phyloP scores from a whole-genome alignment of 2,329 filamentous ascomycete genomes.

The Aspergillaceae sp. region DNA sequence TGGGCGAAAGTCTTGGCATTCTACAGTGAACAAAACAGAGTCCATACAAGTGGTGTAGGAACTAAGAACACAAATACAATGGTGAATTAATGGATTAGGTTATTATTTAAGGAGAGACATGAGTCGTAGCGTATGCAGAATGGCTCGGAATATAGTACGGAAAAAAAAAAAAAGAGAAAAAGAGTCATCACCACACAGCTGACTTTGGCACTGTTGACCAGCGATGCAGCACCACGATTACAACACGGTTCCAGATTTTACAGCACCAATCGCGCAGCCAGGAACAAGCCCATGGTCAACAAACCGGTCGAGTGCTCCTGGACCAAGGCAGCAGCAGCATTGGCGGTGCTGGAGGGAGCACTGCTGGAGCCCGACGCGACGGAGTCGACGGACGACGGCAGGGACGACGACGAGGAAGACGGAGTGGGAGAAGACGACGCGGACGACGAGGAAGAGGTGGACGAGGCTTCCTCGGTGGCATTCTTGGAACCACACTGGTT shows the following conservation, averaged over 20 bases:
- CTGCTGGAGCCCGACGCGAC: conserved; percentile 20
- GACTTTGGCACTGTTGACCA: too few species aligned
- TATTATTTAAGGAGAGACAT: conserved; percentile 1
- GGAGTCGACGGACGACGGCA: conserved; percentile 13
- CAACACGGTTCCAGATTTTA: conserved; percentile 26
- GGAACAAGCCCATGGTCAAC: conserved; percentile 46
- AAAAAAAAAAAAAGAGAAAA: conserved; percentile 4
- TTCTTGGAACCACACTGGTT: conserved; percentile 47
- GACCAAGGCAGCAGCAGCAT: conserved; percentile 40
- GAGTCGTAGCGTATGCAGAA: neutral
- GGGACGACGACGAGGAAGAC: conserved; percentile 20
- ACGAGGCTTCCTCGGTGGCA: conserved; percentile 24
- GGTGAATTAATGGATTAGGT: neutral
- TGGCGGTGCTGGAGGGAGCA: conserved; percentile 20
- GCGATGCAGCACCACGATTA: too few species aligned
- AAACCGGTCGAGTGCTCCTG: conserved; percentile 45
- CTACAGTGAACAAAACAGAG: too few species aligned
- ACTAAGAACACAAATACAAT: neutral
- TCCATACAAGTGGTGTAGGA: too few species aligned
- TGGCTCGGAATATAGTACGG: neutral
- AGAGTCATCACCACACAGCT: neutral
- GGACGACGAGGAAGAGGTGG: conserved; percentile 16
- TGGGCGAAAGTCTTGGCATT: conserved; percentile 33
- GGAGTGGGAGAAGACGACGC: conserved; percentile 19
- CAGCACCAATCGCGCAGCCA: conserved; percentile 50